Evolutionary conservation across 2,329 filamentous ascomycete genomes (phyloP), one percentile per base, ranked within the genome.

Genomic region (Colletotrichum chrysophilum): DNA sequence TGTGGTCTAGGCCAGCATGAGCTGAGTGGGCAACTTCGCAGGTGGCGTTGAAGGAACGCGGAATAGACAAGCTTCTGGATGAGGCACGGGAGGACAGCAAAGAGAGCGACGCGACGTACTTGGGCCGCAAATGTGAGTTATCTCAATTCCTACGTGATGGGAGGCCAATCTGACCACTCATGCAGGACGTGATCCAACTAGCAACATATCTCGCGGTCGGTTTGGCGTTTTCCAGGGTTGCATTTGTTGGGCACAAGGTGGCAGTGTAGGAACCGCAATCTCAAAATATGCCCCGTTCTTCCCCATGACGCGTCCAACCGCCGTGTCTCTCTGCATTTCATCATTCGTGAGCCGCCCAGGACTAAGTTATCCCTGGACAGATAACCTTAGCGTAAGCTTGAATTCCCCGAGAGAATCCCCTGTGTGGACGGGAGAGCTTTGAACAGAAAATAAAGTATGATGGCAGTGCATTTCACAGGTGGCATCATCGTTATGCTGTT

Each of bases 41-140:
- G 96, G 93, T 92, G 86, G 96, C 94, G 4, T 88, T 99, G 66
- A 97, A 97, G 85, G 93, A 95, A 72, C 92, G 94, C 80, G 97
- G 97, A 73, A 98, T 99, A 82, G 96, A 98, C 84, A 95, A 94
- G 80, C 94, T 98, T 89, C 88, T 99, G 13, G 95, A 96, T 9
- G 97, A 98, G 80, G 96, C 96, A 21, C 90, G 96, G 76, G 95
- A 97, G 79, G 95, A 96, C 81, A 96, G 95, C 80, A 95, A 93
- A 80, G 97, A 98, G 79, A 97, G 95, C 77, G 96, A 98, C 83
- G 87, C 92, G 13, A 84, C 84, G 52, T 81, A 87, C 24, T 82
- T 87, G 72, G 83, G 83, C n/a, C 82, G 84, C 43, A 88, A 86
- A 79, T 87, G 85, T 87, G 78, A 80, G 83, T 78, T 14, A 56